A percentile compares a stretch with the other conserved stretches of the same genome.
Evolutionary conservation across 208 protist genomes (phyloP).

Genomic region (Leishmania martiniquensis): DNA sequence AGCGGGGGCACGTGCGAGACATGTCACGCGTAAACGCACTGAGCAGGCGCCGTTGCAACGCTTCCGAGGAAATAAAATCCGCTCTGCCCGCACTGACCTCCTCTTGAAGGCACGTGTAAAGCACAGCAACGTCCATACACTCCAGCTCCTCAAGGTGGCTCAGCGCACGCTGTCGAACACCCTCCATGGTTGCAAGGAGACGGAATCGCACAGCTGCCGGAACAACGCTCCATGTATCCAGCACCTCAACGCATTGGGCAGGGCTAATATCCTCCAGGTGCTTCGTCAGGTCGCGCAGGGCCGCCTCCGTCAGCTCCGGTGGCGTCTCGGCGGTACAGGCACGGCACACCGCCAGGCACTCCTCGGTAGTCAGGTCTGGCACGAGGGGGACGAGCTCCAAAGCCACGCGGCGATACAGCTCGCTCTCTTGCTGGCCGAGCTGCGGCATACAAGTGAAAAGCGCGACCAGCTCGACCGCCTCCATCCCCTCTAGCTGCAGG

Average conservation of each 20-base stretch:
- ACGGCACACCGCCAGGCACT: slow-evolving; percentile 61
- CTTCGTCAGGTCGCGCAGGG: slow-evolving; percentile 49
- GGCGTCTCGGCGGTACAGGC: slow-evolving; percentile 58
- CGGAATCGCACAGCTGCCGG: slow-evolving; percentile 24
- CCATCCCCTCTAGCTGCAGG: slow-evolving; percentile 55
- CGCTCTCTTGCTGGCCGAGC: slow-evolving; percentile 62
- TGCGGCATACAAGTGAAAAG: slow-evolving; percentile 73
- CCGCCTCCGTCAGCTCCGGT: slow-evolving; percentile 43
- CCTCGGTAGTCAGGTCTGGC: slow-evolving; percentile 72
- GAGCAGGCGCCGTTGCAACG: slow-evolving; percentile 36
- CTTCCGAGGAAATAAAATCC: slow-evolving; percentile 3
- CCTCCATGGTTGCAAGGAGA: slow-evolving; percentile 23
- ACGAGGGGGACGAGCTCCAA: slow-evolving; percentile 52
- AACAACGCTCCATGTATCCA: slow-evolving; percentile 58
- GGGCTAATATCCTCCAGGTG: slow-evolving; percentile 38
- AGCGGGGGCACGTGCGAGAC: slow-evolving; percentile 59
- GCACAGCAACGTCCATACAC: slow-evolving; percentile 71
- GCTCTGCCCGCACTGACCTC: not conserved
- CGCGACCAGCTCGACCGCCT: slow-evolving; percentile 54
- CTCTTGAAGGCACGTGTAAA: slow-evolving; percentile 53
- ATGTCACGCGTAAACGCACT: slow-evolving; percentile 39
- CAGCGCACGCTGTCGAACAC: slow-evolving; percentile 29
- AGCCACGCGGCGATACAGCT: slow-evolving; percentile 51
- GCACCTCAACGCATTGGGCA: slow-evolving; percentile 57
- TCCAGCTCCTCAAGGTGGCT: slow-evolving; percentile 38